These are phyloP conservation scores for Penicillium pulvis DNA, from an alignment of 495 filamentous ascomycete species.

Conservation along the genomic window DNA sequence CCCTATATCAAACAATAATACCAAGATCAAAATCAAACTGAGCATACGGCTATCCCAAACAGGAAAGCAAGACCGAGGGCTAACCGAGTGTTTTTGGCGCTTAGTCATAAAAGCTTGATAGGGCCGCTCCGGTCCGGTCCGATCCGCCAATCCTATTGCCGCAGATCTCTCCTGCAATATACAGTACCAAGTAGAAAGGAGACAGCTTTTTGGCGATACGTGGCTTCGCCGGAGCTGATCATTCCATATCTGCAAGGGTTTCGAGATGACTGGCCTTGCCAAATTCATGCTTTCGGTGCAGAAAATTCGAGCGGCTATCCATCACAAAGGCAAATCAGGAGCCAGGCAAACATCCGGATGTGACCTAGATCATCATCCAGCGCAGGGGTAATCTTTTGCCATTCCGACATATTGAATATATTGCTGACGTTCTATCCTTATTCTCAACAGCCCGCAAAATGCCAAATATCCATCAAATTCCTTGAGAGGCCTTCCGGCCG, in stretches of 20 bases:
- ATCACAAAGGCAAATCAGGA: constrained; percentile 31
- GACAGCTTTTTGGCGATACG: no score
- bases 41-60: neutral
- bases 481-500: constrained; percentile 45
- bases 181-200: neutral
- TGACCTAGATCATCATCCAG: constrained; percentile 22
- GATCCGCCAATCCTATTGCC: neutral
- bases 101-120: neutral
- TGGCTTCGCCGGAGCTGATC: no score
- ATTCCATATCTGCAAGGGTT: no score
- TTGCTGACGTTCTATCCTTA: neutral
- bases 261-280: constrained; percentile 42
- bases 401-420: neutral
- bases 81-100: neutral
- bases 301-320: constrained; percentile 39
- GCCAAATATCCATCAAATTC: constrained; percentile 17
- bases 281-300: constrained; percentile 37
- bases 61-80: neutral
- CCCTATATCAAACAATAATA: neutral
- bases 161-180: neutral
- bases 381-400: constrained; percentile 18
- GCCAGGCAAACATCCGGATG: constrained; percentile 24
- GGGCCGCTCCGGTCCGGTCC: neutral
- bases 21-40: neutral
- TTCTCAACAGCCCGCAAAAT: constrained; percentile 14